Evolutionary conservation across 2,329 filamentous ascomycete species (phyloP).

Genomic region (Thielaviopsis cerberus): DNA sequence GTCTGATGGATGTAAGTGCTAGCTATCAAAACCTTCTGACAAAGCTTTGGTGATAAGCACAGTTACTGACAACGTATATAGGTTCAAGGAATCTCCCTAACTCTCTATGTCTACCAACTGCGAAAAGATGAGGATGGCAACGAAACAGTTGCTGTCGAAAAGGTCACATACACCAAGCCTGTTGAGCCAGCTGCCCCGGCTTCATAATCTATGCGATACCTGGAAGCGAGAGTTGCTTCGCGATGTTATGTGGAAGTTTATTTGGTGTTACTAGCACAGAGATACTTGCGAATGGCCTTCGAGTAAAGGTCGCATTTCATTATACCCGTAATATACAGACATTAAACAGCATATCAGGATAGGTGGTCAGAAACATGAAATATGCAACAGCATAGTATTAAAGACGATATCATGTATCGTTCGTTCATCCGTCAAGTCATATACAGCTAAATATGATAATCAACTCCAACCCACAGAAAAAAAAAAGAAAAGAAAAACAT

Average conservation of each 20-base stretch:
- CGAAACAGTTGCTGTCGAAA: constrained; percentile 67
- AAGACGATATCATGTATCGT: constrained; percentile 6
- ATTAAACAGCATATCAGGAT: constrained; percentile 18
- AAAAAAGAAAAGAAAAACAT: constrained; percentile 4
- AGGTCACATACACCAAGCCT: constrained; percentile 70
- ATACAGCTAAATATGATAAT: constrained; percentile 3
- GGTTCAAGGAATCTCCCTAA: constrained; percentile 91
- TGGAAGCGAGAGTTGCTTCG: constrained; percentile 9
- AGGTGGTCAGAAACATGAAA: constrained; percentile 9
- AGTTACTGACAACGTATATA: constrained; percentile 19
- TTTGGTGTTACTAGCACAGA: constrained; percentile 16
- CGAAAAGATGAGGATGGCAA: constrained; percentile 58
- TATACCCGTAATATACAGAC: constrained; percentile 12
- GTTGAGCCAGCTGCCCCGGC: constrained; percentile 37
- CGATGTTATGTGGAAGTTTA: neutral
- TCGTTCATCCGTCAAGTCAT: constrained; percentile 9
- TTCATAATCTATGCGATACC: constrained; percentile 21
- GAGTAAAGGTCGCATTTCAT: constrained; percentile 1
- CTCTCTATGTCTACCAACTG: constrained; percentile 83
- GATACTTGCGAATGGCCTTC: constrained; percentile 2
- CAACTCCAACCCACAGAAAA: constrained; percentile 4
- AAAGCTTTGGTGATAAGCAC: too few species aligned
- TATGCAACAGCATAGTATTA: constrained; percentile 1
- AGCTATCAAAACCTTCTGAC: neutral
- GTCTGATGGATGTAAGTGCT: constrained; percentile 81